Evolutionary conservation across 208 protist species (phyloP).

Genomic region (Leishmania aethiopica): DNA sequence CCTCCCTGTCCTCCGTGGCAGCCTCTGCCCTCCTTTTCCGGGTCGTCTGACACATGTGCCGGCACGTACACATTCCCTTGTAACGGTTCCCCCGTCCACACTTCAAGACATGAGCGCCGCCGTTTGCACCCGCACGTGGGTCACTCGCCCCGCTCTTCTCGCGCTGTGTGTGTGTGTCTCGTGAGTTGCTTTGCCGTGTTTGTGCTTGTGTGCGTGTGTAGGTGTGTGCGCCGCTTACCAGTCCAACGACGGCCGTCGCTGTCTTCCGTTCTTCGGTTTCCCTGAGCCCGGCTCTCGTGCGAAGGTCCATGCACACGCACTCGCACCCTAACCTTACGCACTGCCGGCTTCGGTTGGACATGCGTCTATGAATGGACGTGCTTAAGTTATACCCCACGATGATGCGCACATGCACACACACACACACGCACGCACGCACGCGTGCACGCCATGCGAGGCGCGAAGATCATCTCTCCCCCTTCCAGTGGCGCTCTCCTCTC

Average conservation of each 20-base stretch:
- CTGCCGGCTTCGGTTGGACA: neutral
- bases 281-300: neutral
- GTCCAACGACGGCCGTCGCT: neutral
- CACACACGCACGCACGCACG: neutral
- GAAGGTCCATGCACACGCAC: neutral
- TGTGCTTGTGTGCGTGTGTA: neutral
- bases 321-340: neutral
- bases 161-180: constrained; percentile 2
- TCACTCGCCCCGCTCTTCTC: neutral
- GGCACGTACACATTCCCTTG: neutral
- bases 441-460: neutral
- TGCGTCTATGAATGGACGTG: neutral
- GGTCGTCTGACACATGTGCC: neutral
- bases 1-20: neutral
- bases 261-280: neutral
- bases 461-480: neutral
- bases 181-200: neutral
- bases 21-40: neutral
- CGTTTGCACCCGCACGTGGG: neutral
- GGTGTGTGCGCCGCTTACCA: neutral
- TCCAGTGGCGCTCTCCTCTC: neutral
- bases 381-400: neutral
- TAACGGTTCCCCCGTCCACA: neutral
- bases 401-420: neutral
- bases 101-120: neutral